Percentiles rank a stretch among this genome's conserved stretches.
Conservation (phyloP, 345 rosid species). For the Corchorus capsularis region DNA sequence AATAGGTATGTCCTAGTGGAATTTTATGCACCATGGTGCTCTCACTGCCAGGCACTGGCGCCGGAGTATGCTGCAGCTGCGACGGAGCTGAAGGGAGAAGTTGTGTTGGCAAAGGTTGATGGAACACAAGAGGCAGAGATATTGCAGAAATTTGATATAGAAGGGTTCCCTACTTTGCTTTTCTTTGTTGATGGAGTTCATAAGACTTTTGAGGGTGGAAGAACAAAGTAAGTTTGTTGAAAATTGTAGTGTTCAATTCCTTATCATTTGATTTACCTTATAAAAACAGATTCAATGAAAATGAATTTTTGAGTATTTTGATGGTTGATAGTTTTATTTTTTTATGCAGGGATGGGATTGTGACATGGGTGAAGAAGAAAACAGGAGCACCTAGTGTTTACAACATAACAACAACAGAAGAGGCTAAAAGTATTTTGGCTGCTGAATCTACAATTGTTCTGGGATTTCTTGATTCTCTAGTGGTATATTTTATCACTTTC, state of each 20-base stretch:
- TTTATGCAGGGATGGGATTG: constrained; percentile 65
- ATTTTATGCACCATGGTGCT: constrained; percentile 99
- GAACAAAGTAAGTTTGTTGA: constrained; percentile 62
- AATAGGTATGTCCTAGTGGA: constrained; percentile 84
- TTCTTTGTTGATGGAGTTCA: constrained; percentile 83
- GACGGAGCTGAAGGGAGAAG: constrained; percentile 68
- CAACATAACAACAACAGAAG: constrained; percentile 80
- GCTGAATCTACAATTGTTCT: constrained; percentile 73
- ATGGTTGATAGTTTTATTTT: not conserved
- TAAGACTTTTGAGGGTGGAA: constrained; percentile 68
- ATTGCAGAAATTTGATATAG: constrained; percentile 67
- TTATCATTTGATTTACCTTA: not conserved
- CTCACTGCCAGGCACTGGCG: constrained; percentile 83
- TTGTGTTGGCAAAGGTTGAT: constrained; percentile 82
- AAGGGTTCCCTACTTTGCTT: constrained; percentile 79
- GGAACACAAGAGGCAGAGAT: constrained; percentile 84
- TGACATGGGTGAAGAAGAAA: constrained; percentile 94
- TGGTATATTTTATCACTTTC: constrained; percentile 45
- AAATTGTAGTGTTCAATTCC: not conserved
- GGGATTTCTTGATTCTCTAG: constrained; percentile 80
- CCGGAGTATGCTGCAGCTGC: constrained; percentile 96
- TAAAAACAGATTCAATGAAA: too few relatives aligned
- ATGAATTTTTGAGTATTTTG: not conserved
- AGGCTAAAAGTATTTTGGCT: constrained; percentile 73
- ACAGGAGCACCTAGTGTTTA: constrained; percentile 68